Evolutionary conservation across 192 early-diverging fungal genomes (phyloP).

Genomic region (Dissophora ornata): DNA sequence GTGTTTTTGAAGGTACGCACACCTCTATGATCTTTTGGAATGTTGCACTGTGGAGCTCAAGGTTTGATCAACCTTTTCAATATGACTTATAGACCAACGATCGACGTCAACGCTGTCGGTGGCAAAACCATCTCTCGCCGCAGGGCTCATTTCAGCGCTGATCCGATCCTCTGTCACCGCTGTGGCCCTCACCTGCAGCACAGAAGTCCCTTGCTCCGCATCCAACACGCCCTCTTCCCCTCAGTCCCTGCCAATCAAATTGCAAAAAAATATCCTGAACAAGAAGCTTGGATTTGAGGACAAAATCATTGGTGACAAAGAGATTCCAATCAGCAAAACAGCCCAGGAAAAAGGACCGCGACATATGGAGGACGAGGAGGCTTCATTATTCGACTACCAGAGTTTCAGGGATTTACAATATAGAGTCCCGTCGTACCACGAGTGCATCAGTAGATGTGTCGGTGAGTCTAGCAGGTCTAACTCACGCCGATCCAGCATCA

Average conservation of each 20-base stretch:
- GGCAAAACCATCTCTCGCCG: background rate
- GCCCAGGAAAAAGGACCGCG: background rate
- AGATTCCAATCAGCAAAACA: no score
- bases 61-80: no score
- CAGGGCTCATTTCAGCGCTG: conserved; percentile 8
- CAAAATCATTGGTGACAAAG: background rate
- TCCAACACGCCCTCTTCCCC: conserved; percentile 1
- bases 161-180: conserved; percentile 10
- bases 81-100: background rate
- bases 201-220: conserved; percentile 9
- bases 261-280: background rate
- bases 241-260: background rate
- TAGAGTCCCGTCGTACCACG: background rate
- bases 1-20: no score
- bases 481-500: conserved; percentile 9
- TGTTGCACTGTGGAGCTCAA: no score
- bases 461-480: conserved; percentile 20
- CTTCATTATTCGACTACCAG: background rate
- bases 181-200: conserved; percentile 1
- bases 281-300: background rate
- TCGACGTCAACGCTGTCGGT: background rate
- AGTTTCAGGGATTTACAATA: background rate
- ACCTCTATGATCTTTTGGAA: no score
- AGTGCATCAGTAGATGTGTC: background rate
- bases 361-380: background rate